phyloP scores from a whole-genome alignment of 139 green algal species.

The Chlamydomonas sp. region DNA sequence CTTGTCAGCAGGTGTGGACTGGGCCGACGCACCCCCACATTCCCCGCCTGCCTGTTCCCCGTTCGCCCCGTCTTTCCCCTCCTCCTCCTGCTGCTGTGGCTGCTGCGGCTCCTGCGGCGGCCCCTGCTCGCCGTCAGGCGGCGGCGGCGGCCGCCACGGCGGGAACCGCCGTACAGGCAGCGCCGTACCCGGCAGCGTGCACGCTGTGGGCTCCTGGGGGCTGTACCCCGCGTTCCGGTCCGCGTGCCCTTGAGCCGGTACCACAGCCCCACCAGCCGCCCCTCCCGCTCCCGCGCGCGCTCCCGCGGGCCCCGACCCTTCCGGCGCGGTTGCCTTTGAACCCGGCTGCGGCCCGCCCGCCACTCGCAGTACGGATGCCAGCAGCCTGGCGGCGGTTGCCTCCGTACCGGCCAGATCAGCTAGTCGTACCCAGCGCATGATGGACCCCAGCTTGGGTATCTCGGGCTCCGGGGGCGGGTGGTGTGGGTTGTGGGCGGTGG shows the following conservation, averaged over 20 bases:
- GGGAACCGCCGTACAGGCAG: slow-evolving; percentile 28
- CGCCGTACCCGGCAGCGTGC: background rate
- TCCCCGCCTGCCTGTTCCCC: no score
- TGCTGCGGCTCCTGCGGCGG: background rate
- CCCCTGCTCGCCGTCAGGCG: background rate
- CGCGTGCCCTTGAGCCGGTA: background rate
- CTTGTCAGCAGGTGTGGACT: background rate
- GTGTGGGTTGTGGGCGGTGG: no score
- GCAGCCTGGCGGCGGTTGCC: slow-evolving; percentile 1
- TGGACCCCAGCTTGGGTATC: slow-evolving; percentile 59
- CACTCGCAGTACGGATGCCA: slow-evolving; percentile 38
- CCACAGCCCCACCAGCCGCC: background rate
- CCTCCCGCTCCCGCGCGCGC: background rate
- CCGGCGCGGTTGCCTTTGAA: background rate
- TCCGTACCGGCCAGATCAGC: slow-evolving; percentile 42
- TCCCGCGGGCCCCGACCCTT: background rate
- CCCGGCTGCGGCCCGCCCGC: background rate
- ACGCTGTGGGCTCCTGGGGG: background rate
- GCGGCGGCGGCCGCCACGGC: background rate
- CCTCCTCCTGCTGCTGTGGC: background rate
- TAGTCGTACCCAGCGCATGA: slow-evolving; percentile 59
- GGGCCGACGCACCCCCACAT: background rate
- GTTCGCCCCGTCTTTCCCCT: background rate
- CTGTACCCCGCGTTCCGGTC: background rate
- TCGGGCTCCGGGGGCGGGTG: background rate